Evolutionary conservation across 2,329 filamentous ascomycete genomes (phyloP).

Genomic region (Aureobasidium sp.): DNA sequence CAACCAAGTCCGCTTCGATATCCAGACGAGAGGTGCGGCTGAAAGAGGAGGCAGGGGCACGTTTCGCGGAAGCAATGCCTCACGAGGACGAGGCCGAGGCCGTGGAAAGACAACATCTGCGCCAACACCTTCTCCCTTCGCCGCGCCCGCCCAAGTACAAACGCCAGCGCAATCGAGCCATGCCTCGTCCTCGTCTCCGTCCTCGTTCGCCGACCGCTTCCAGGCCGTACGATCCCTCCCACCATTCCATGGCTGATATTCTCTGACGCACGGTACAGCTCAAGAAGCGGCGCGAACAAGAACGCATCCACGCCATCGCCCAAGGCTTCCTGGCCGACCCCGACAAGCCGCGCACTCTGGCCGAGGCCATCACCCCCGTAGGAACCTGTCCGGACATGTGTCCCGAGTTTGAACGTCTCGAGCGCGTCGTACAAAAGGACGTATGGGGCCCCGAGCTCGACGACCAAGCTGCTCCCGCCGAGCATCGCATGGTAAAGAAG

Average conservation of each 20-base stretch:
- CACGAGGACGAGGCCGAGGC: neutral
- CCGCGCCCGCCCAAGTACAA: constrained; percentile 1
- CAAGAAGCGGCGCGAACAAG: constrained; percentile 43
- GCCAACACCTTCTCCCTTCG: constrained; percentile 8
- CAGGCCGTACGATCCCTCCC: constrained; percentile 10
- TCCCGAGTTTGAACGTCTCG: constrained; percentile 55
- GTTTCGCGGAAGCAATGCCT: neutral
- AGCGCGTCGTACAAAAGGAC: constrained; percentile 56
- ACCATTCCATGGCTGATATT: neutral
- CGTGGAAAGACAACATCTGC: constrained; percentile 7
- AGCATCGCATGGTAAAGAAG: constrained; percentile 56
- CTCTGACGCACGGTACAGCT: constrained; percentile 26
- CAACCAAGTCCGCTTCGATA: constrained; percentile 12
- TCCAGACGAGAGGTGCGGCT: neutral
- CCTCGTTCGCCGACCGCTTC: constrained; percentile 12
- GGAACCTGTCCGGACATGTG: constrained; percentile 60
- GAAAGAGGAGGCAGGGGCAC: constrained; percentile 8
- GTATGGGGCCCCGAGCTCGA: constrained; percentile 50
- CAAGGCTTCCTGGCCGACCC: constrained; percentile 52
- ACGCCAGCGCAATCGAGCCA: neutral
- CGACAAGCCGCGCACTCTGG: constrained; percentile 52
- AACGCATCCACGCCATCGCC: constrained; percentile 46
- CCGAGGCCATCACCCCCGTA: constrained; percentile 54
- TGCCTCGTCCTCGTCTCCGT: neutral
- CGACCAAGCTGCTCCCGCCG: constrained; percentile 33